A percentile compares a stretch with the other conserved stretches of the same genome.
phyloP scores from a whole-genome alignment of 352 stramenopile species.

The Pythium brassicae region DNA sequence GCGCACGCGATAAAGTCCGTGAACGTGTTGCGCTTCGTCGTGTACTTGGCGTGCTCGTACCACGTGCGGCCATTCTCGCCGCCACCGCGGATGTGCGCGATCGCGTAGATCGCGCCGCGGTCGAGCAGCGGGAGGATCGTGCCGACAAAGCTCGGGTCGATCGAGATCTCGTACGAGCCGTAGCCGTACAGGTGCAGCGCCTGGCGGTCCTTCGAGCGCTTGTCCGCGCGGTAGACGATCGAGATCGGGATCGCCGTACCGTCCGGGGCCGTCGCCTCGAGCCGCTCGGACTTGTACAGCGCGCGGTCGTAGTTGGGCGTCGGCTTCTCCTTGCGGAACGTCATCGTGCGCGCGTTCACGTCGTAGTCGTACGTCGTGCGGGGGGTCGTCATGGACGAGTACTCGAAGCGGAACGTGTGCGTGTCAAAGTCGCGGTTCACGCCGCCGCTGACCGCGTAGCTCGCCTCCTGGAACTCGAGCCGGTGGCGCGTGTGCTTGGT shows the following conservation, averaged over 20 bases:
- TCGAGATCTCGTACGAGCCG: constrained; percentile 93
- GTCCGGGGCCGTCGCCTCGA: constrained; percentile 84
- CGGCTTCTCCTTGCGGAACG: constrained; percentile 89
- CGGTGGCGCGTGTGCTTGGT: constrained; percentile 45
- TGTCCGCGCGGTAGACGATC: constrained; percentile 73
- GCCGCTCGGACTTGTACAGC: constrained; percentile 89
- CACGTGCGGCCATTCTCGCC: constrained; percentile 97
- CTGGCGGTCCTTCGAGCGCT: constrained; percentile 48
- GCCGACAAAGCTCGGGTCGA: constrained; percentile 90
- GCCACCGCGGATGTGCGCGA: constrained; percentile 96
- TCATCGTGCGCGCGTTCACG: constrained; percentile 46
- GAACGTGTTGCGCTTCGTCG: constrained; percentile 99
- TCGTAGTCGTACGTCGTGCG: constrained; percentile 86
- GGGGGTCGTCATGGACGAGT: constrained; percentile 93
- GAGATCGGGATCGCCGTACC: constrained; percentile 84
- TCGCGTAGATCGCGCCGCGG: constrained; percentile 94
- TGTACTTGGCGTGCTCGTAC: constrained; percentile 97
- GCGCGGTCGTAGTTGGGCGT: constrained; percentile 92
- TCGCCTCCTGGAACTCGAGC: constrained; percentile 88
- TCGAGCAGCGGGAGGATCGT: constrained; percentile 93
- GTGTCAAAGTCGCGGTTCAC: constrained; percentile 89
- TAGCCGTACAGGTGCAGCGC: constrained; percentile 94
- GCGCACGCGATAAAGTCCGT: constrained; percentile 92
- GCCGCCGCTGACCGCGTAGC: constrained; percentile 79
- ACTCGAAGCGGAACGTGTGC: constrained; percentile 85